A percentile compares a stretch with the other conserved stretches of the same genome.
These are phyloP conservation scores for Torulaspora indica DNA, from an alignment of 805 yeast genomes.

Conservation along the genomic window DNA sequence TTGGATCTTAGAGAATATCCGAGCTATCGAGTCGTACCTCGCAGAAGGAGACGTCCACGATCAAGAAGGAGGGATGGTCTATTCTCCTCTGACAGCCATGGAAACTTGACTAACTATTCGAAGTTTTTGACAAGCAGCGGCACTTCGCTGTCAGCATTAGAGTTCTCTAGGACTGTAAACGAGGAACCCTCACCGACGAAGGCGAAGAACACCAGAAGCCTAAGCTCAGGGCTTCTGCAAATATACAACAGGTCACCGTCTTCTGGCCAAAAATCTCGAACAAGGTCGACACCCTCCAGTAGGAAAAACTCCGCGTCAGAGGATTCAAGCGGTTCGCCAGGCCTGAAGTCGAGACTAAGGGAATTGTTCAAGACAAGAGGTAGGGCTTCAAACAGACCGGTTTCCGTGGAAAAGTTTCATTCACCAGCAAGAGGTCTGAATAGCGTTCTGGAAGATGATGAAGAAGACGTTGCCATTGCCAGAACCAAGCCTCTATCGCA, in stretches of 20 bases:
- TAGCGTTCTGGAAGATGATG: slow-evolving; percentile 29
- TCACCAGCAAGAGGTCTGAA: slow-evolving; percentile 15
- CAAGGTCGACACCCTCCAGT: slow-evolving; percentile 8
- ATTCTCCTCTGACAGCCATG: slow-evolving; percentile 2
- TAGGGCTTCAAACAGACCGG: slow-evolving; percentile 12
- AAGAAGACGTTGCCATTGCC: slow-evolving; percentile 24
- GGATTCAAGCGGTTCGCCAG: slow-evolving; percentile 4
- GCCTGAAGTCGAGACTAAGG: slow-evolving; percentile 11
- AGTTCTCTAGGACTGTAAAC: not conserved
- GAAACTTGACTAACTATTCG: slow-evolving; percentile 3
- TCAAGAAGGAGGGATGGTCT: slow-evolving; percentile 19
- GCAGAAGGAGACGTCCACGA: slow-evolving; percentile 54
- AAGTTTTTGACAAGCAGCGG: not conserved
- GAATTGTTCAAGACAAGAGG: slow-evolving; percentile 14
- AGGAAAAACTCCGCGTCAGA: slow-evolving; percentile 6
- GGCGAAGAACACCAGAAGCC: slow-evolving; percentile 6
- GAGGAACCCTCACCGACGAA: not conserved
- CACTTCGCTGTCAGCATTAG: not conserved
- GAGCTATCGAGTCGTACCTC: slow-evolving; percentile 72
- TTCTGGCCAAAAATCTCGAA: not conserved
- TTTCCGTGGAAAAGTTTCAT: slow-evolving; percentile 9
- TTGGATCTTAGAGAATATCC: slow-evolving; percentile 68
- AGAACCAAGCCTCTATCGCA: slow-evolving; percentile 9
- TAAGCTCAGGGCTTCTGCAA: slow-evolving; percentile 10
- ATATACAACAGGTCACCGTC: slow-evolving; percentile 1